Evolutionary conservation across 306 rosid species (phyloP).

Genomic region (Purshia tridentata): DNA sequence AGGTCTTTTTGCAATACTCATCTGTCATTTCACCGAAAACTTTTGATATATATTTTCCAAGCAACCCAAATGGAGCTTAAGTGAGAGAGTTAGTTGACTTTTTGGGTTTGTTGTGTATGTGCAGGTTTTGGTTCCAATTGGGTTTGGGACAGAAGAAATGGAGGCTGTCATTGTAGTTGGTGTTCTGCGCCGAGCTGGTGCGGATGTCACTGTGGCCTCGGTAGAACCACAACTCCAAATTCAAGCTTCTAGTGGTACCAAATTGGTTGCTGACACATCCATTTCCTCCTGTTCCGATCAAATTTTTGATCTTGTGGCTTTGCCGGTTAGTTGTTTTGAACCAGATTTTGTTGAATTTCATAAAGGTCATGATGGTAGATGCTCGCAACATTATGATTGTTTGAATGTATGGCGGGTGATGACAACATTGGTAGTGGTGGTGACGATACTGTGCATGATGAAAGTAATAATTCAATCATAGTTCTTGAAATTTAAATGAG

Average conservation of each 20-base stretch:
- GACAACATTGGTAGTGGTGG: background rate
- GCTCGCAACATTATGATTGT: background rate
- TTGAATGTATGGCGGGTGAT: background rate
- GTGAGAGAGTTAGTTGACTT: background rate
- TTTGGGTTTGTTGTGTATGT: background rate
- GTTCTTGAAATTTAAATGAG: background rate
- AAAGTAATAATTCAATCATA: background rate
- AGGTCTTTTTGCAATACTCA: conserved; percentile 38
- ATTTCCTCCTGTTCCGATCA: conserved; percentile 61
- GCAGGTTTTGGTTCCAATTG: conserved; percentile 85
- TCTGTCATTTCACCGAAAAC: conserved; percentile 5
- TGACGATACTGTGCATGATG: background rate
- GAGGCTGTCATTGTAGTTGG: conserved; percentile 82
- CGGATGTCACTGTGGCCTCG: conserved; percentile 86
- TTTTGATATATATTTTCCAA: background rate
- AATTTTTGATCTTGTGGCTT: conserved; percentile 77
- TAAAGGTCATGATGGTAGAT: background rate
- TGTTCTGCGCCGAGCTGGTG: conserved; percentile 94
- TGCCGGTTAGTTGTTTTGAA: conserved; percentile 61
- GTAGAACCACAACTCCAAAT: conserved; percentile 79
- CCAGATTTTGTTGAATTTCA: background rate
- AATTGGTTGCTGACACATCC: conserved; percentile 72
- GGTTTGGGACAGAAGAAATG: conserved; percentile 93
- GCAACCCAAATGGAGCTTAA: background rate
- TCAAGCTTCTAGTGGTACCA: conserved; percentile 71